Percentiles rank a stretch among this genome's conserved stretches.
Conservation (phyloP, 129 eudicot species). For the Chrysanthemum seticuspe region DNA sequence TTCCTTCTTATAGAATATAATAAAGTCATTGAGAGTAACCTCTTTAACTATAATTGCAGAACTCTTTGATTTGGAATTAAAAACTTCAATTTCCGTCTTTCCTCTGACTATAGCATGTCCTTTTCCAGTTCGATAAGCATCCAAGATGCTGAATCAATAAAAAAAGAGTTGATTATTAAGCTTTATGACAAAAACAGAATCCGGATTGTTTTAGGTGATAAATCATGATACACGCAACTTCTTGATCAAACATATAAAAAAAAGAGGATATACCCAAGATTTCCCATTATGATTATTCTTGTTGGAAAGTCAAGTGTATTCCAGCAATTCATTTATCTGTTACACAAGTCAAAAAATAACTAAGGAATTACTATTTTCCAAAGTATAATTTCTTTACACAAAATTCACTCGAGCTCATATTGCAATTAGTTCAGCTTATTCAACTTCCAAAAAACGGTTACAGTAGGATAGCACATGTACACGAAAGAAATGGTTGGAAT, state of each 20-base stretch:
- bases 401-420: background rate
- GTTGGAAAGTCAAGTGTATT: constrained; percentile 97
- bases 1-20: too few relatives aligned
- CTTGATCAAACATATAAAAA: constrained; percentile 10
- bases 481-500: too few relatives aligned
- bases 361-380: background rate
- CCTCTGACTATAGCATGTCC: constrained; percentile 92
- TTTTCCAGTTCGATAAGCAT: constrained; percentile 87
- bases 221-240: background rate
- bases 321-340: constrained; percentile 91
- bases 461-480: background rate
- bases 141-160: constrained; percentile 59
- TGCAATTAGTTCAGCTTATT: background rate
- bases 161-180: background rate
- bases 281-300: constrained; percentile 95
- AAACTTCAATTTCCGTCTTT: constrained; percentile 77
- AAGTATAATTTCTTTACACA: background rate
- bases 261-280: constrained; percentile 49
- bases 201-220: background rate
- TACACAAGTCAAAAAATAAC: constrained; percentile 14
- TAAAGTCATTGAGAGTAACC: too few relatives aligned
- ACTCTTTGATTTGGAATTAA: constrained; percentile 60
- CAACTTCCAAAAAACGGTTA: background rate
- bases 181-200: background rate
- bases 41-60: too few relatives aligned